phyloP scores from a whole-genome alignment of 2,329 filamentous ascomycete species.

The Verticillium nonalfalfae region DNA sequence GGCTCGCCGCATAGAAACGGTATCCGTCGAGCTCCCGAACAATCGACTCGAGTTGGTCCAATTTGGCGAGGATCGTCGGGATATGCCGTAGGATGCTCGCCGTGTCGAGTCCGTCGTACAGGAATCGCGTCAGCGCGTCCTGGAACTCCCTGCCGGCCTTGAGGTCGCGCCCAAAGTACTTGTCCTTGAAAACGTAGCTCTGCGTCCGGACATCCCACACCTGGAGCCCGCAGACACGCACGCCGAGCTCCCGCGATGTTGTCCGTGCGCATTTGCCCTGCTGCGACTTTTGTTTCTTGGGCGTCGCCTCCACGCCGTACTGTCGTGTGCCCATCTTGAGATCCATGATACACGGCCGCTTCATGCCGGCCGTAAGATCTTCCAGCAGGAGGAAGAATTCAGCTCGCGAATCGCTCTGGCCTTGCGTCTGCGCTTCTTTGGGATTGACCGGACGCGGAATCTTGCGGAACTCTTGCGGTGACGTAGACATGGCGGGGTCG shows the following conservation, averaged over 20 bases:
- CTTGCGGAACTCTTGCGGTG: constrained; percentile 29
- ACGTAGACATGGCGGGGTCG: constrained; percentile 20
- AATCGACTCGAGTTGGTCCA: constrained; percentile 76
- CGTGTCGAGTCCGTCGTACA: constrained; percentile 83
- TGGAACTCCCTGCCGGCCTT: constrained; percentile 87
- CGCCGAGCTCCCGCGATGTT: constrained; percentile 84
- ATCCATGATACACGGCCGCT: constrained; percentile 91
- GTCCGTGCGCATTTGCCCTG: constrained; percentile 87
- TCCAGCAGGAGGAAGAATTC: constrained; percentile 92
- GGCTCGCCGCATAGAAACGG: constrained; percentile 89
- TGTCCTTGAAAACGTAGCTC: constrained; percentile 92
- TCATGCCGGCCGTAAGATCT: constrained; percentile 95
- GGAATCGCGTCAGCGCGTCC: constrained; percentile 77
- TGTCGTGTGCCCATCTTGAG: constrained; percentile 98
- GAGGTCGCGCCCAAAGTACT: constrained; percentile 88
- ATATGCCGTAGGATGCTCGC: constrained; percentile 80
- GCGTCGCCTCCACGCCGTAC: constrained; percentile 85
- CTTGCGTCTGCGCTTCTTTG: constrained; percentile 64
- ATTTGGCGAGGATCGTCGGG: constrained; percentile 77
- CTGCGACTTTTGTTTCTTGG: constrained; percentile 91
- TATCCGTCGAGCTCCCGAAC: constrained; percentile 76
- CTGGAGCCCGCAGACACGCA: constrained; percentile 91
- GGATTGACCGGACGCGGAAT: constrained; percentile 64
- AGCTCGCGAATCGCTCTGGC: constrained; percentile 57
- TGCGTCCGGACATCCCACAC: constrained; percentile 85